These are phyloP conservation scores for Trypanosoma scelopori DNA, from an alignment of 208 protist species.

Conservation along the genomic window DNA sequence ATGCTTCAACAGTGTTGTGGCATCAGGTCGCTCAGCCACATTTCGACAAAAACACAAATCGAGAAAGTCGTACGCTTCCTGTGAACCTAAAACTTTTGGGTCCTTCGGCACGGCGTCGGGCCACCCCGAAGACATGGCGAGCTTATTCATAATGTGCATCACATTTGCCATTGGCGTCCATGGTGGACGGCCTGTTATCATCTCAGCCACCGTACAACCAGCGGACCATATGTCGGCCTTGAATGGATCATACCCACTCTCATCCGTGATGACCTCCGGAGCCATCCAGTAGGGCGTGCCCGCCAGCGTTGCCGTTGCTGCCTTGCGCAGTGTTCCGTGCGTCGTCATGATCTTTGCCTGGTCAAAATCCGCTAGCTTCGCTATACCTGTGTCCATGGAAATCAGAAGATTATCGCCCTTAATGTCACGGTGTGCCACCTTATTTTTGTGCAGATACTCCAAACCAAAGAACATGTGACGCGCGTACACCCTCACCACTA, in stretches of 20 bases:
- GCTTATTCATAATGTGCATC: constrained; percentile 93
- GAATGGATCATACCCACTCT: constrained; percentile 89
- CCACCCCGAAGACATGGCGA: constrained; percentile 87
- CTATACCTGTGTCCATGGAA: constrained; percentile 91
- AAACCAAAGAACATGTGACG: constrained; percentile 88
- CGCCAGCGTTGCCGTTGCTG: constrained; percentile 83
- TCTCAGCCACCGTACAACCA: constrained; percentile 89
- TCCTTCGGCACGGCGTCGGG: constrained; percentile 88
- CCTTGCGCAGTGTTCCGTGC: constrained; percentile 77
- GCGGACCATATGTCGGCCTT: constrained; percentile 92
- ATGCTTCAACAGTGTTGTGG: constrained; percentile 68
- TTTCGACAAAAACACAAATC: constrained; percentile 86
- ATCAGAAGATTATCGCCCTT: constrained; percentile 93
- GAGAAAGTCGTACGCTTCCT: constrained; percentile 85
- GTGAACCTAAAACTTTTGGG: constrained; percentile 61
- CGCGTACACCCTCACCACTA: constrained; percentile 80
- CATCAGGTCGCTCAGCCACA: constrained; percentile 68
- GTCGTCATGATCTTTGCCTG: constrained; percentile 94
- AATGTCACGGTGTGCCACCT: constrained; percentile 90
- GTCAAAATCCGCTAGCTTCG: constrained; percentile 98
- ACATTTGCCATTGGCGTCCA: constrained; percentile 85
- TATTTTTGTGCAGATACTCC: constrained; percentile 85
- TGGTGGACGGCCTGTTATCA: constrained; percentile 84
- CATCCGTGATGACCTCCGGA: constrained; percentile 90
- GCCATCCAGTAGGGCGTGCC: constrained; percentile 93